Percentiles rank a stretch among this genome's conserved stretches.
phyloP scores from a whole-genome alignment of 2,329 filamentous ascomycete species.

The Endoconidiophora polonica region DNA sequence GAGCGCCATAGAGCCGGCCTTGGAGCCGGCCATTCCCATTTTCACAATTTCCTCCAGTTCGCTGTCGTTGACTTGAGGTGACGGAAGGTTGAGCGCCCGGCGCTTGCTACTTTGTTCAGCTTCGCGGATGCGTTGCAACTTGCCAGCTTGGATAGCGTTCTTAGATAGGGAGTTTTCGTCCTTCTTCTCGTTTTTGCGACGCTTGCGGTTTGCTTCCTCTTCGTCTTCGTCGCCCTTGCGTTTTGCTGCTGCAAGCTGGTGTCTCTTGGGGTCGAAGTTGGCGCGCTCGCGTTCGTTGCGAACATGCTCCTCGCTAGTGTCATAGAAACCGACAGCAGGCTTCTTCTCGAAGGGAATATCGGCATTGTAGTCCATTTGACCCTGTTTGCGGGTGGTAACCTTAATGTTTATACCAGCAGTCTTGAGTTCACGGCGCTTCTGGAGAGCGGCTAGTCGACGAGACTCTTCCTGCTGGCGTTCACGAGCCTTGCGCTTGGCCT shows the following conservation, averaged over 20 bases:
- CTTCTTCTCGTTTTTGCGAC: constrained; percentile 78
- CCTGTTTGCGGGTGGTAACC: constrained; percentile 75
- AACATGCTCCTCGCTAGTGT: constrained; percentile 67
- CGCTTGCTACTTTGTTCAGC: constrained; percentile 95
- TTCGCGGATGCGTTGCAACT: constrained; percentile 86
- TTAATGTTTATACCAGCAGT: constrained; percentile 98
- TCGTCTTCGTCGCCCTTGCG: constrained; percentile 85
- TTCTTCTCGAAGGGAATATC: constrained; percentile 97
- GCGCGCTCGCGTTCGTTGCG: constrained; percentile 72
- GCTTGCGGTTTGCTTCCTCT: constrained; percentile 63
- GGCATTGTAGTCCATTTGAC: constrained; percentile 98
- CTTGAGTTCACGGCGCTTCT: constrained; percentile 93
- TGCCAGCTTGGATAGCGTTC: constrained; percentile 80
- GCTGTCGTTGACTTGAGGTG: constrained; percentile 79
- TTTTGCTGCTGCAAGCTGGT: constrained; percentile 68
- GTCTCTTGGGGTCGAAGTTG: constrained; percentile 81
- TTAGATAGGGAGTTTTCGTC: constrained; percentile 51
- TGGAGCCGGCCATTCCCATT: constrained; percentile 88
- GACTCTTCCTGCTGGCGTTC: constrained; percentile 94
- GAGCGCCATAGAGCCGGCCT: constrained; percentile 57
- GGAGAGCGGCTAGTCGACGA: constrained; percentile 69
- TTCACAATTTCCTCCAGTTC: constrained; percentile 97
- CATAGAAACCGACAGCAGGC: constrained; percentile 76
- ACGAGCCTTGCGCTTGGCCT: constrained; percentile 92
- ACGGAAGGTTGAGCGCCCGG: constrained; percentile 62